Percentiles rank a stretch among this genome's conserved stretches.
These are phyloP conservation scores for Colletotrichum plurivorum DNA, from an alignment of 2,329 filamentous ascomycete genomes.

Conservation along the genomic window DNA sequence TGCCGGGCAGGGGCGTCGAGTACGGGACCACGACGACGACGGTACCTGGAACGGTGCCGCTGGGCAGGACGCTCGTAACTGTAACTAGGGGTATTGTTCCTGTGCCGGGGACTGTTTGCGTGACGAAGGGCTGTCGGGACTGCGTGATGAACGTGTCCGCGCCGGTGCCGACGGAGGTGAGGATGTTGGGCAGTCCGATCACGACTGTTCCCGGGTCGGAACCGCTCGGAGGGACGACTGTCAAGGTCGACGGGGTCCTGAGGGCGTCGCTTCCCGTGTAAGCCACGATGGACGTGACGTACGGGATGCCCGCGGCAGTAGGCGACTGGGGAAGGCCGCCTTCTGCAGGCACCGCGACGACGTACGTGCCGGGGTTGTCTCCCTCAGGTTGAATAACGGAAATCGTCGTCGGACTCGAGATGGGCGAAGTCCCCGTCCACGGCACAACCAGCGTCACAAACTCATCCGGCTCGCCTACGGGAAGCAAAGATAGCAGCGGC, in stretches of 20 bases:
- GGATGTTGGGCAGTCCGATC: conserved; percentile 8
- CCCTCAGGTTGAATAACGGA: conserved; percentile 12
- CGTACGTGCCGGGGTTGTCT: conserved; percentile 9
- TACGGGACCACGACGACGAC: background rate
- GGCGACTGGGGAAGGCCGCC: background rate
- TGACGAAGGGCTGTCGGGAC: conserved; percentile 2
- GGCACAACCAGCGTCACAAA: background rate
- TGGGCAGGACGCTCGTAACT: background rate
- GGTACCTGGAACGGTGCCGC: conserved; percentile 7
- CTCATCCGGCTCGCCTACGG: background rate
- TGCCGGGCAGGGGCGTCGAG: background rate
- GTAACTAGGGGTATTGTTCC: background rate
- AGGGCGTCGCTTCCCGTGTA: conserved; percentile 13
- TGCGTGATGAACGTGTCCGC: conserved; percentile 19
- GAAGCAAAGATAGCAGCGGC: background rate
- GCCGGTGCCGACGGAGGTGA: background rate
- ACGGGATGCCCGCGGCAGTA: background rate
- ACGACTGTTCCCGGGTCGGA: conserved; percentile 28
- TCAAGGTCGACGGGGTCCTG: conserved; percentile 28
- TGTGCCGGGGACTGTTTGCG: background rate
- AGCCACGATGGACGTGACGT: conserved; percentile 21
- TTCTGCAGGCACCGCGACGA: conserved; percentile 19
- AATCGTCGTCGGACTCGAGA: conserved; percentile 6
- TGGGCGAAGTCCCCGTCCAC: background rate
- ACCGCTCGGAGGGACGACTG: conserved; percentile 27